Percentiles rank a stretch among this genome's conserved stretches.
These are phyloP conservation scores for Hypholoma sublateritium DNA, from an alignment of 768 basidiomycete genomes.

Conservation along the genomic window DNA sequence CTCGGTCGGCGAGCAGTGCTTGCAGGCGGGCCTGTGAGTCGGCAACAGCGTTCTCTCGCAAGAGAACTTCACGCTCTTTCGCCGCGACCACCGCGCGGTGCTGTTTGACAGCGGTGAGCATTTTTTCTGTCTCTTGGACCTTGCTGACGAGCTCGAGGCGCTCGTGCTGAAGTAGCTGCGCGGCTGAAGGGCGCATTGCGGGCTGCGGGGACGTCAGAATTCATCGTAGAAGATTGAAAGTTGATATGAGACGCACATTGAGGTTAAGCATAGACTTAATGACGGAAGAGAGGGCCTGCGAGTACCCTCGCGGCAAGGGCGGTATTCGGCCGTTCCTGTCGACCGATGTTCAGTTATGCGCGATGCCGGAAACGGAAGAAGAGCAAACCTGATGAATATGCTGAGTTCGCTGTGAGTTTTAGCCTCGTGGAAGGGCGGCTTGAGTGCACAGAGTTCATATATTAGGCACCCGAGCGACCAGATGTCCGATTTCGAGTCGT, in stretches of 20 bases:
- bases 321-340: conserved; percentile 86
- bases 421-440: conserved; percentile 92
- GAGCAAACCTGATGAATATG: conserved; percentile 68
- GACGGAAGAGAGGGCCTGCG: conserved; percentile 63
- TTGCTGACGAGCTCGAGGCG: conserved; percentile 69
- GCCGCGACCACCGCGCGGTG: conserved; percentile 56
- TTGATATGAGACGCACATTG: conserved; percentile 46
- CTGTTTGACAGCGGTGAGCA: conserved; percentile 65
- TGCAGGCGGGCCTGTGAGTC: conserved; percentile 57
- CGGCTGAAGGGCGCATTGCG: conserved; percentile 82
- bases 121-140: conserved; percentile 75
- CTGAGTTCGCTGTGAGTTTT: conserved; percentile 87
- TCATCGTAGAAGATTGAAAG: not conserved
- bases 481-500: conserved; percentile 97
- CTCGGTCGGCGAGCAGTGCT: conserved; percentile 52
- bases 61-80: conserved; percentile 64
- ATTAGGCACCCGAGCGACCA: conserved; percentile 98
- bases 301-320: conserved; percentile 83
- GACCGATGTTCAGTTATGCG: not conserved
- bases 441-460: conserved; percentile 92
- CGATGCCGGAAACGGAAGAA: not conserved
- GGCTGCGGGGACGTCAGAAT: conserved; percentile 46
- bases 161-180: conserved; percentile 80
- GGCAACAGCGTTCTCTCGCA: conserved; percentile 52
- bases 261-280: conserved; percentile 88